Percentiles rank a stretch among this genome's conserved stretches.
phyloP scores from a whole-genome alignment of 129 eudicot species.

The Arctium lappa region DNA sequence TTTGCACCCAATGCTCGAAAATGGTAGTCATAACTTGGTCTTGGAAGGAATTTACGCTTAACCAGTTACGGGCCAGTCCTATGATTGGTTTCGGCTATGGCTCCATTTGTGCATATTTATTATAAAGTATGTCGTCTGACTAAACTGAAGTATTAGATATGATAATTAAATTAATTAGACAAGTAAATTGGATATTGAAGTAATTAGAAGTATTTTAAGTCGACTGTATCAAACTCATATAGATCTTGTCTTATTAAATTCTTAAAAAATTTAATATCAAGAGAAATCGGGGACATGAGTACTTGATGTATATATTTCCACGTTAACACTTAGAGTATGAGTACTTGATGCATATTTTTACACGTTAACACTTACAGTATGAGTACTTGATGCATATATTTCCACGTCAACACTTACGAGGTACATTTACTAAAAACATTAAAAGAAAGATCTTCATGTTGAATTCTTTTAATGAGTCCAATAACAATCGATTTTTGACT shows the following conservation, averaged over 20 bases:
- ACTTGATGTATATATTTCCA: not conserved
- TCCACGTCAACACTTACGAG: not conserved
- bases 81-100: not conserved
- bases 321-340: not conserved
- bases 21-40: too few relatives aligned
- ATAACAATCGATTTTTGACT: not conserved
- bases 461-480: not conserved
- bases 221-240: not conserved
- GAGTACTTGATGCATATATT: not conserved
- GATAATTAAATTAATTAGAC: not conserved
- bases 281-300: not conserved
- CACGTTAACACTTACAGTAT: not conserved
- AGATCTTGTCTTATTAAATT: not conserved
- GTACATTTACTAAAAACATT: not conserved
- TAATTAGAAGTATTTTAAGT: not conserved
- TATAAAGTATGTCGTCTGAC: not conserved
- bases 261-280: not conserved
- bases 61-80: not conserved
- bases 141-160: not conserved
- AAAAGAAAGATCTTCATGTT: not conserved
- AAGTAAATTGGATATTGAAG: not conserved
- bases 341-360: not conserved
- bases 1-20: too few relatives aligned
- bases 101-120: too few relatives aligned
- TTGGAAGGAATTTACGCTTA: too few relatives aligned